phyloP scores from a whole-genome alignment of 352 stramenopile genomes.

The Phytophthora sansomeana region DNA sequence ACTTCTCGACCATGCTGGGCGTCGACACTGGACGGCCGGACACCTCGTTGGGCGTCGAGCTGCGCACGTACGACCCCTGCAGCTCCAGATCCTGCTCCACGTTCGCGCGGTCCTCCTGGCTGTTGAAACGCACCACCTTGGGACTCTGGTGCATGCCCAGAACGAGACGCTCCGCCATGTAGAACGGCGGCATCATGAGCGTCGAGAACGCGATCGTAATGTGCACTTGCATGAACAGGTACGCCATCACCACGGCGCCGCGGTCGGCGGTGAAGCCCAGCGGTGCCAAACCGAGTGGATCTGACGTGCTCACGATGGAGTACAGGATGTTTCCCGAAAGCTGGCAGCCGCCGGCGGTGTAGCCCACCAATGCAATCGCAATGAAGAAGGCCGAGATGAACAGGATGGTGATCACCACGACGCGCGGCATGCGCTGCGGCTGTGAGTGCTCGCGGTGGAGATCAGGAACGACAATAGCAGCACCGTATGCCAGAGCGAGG shows the following conservation, averaged over 20 bases:
- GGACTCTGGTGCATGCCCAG: constrained; percentile 67
- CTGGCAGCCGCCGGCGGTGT: constrained; percentile 60
- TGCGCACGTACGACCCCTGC: constrained; percentile 40
- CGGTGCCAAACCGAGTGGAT: constrained; percentile 34
- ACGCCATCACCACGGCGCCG: constrained; percentile 58
- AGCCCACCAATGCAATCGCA: constrained; percentile 45
- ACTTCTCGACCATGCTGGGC: constrained; percentile 33
- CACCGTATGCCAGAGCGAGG: constrained; percentile 56
- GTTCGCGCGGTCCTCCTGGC: constrained; percentile 29
- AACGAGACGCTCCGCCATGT: constrained; percentile 64
- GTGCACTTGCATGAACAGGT: constrained; percentile 64
- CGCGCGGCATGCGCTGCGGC: constrained; percentile 57
- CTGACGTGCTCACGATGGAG: constrained; percentile 48
- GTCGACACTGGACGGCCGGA: constrained; percentile 25
- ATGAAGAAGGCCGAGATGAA: constrained; percentile 62
- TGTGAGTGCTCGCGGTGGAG: constrained; percentile 62
- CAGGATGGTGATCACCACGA: constrained; percentile 58
- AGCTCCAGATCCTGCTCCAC: constrained; percentile 39
- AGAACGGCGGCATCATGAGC: constrained; percentile 62
- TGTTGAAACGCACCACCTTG: constrained; percentile 32
- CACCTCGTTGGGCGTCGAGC: constrained; percentile 40
- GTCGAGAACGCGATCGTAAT: constrained; percentile 61
- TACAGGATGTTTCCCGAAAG: constrained; percentile 67
- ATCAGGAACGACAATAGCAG: constrained; percentile 59
- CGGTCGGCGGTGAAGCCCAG: constrained; percentile 58